Percentiles rank a stretch among this genome's conserved stretches.
phyloP scores from a whole-genome alignment of 1,139 yeast species.

The Sugiyamaella novakii region DNA sequence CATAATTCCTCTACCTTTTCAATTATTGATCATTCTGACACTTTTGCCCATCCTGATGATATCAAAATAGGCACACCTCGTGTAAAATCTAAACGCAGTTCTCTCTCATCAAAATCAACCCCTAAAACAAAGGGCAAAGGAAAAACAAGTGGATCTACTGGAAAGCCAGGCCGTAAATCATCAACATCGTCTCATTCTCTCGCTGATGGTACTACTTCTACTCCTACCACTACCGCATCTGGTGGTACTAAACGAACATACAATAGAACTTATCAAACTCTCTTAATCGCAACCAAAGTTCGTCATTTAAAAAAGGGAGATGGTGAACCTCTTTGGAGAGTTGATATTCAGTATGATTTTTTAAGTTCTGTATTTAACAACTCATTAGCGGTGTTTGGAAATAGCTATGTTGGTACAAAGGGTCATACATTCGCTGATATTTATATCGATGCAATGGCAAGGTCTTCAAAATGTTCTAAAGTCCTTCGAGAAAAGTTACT shows the following conservation, averaged over 20 bases:
- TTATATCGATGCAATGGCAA: slow-evolving; percentile 78
- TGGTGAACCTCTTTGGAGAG: slow-evolving; percentile 90
- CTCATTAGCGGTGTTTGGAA: slow-evolving; percentile 66
- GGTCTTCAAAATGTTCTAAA: slow-evolving; percentile 81
- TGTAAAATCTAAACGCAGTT: slow-evolving; percentile 2
- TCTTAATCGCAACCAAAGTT: slow-evolving; percentile 46
- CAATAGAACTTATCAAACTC: slow-evolving; percentile 35
- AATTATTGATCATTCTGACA: slow-evolving; percentile 2
- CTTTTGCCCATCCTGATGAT: slow-evolving; percentile 11
- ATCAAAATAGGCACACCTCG: slow-evolving; percentile 1
- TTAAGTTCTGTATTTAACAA: slow-evolving; percentile 66
- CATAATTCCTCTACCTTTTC: slow-evolving; percentile 1
- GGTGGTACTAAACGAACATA: slow-evolving; percentile 20
- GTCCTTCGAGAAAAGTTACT: slow-evolving; percentile 76
- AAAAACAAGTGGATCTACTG: not conserved
- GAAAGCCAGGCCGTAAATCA: slow-evolving; percentile 1
- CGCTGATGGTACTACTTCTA: not conserved
- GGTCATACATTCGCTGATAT: slow-evolving; percentile 76
- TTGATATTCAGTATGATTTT: slow-evolving; percentile 85
- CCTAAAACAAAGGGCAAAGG: slow-evolving; percentile 9
- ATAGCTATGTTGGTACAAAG: slow-evolving; percentile 46
- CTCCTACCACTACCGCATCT: slow-evolving; percentile 1
- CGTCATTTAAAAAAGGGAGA: slow-evolving; percentile 84
- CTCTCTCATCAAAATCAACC: slow-evolving; percentile 1
- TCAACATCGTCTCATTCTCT: not conserved